These are phyloP conservation scores for Bacidia rubella DNA, from an alignment of 495 filamentous ascomycete species.

Conservation along the genomic window DNA sequence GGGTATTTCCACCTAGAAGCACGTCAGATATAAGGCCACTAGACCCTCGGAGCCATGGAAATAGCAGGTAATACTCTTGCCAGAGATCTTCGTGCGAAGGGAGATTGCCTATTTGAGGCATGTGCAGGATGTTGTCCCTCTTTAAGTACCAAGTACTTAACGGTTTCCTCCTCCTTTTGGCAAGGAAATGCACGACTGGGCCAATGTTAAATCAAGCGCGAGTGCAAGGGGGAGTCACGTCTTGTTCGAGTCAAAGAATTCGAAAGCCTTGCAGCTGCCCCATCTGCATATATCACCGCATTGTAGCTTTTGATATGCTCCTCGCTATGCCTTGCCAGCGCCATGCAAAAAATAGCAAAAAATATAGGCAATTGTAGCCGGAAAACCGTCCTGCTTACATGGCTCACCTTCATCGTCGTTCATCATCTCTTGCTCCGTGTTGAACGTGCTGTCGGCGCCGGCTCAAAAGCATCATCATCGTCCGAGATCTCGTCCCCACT, in stretches of 20 bases:
- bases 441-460: conserved; percentile 24
- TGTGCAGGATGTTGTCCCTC: no score
- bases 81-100: not conserved
- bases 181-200: no score
- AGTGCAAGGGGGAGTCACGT: no score
- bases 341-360: conserved; percentile 4
- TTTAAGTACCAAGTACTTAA: no score
- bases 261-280: no score
- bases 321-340: conserved; percentile 3
- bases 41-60: no score
- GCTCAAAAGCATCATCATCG: conserved; percentile 71
- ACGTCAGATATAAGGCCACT: not conserved
- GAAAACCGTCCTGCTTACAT: not conserved
- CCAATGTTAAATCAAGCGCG: no score
- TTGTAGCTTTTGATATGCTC: not conserved
- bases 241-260: no score
- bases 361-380: not conserved
- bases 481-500: conserved; percentile 61
- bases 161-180: no score
- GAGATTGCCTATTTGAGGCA: not conserved
- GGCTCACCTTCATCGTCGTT: not conserved
- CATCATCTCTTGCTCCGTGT: conserved; percentile 13
- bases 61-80: not conserved
- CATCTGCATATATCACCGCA: no score
- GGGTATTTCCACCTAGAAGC: no score